A percentile compares a stretch with the other conserved stretches of the same genome.
Conservation (phyloP, 2,329 filamentous ascomycete species). For the Sporothrix humicola region DNA sequence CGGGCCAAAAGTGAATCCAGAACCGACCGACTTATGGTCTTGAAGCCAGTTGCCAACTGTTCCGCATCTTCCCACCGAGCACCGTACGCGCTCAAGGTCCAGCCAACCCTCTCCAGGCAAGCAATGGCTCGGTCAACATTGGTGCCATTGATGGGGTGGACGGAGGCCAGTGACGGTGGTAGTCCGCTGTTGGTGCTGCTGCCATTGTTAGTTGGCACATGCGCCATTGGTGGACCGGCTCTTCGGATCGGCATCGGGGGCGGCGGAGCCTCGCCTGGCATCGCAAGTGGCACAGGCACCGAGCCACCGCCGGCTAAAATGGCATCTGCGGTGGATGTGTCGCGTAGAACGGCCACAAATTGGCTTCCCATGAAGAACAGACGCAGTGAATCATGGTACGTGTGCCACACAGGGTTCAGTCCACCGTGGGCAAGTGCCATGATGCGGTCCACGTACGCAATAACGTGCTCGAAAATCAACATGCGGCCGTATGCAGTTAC, state of each 20-base stretch:
- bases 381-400: slow-evolving; percentile 85
- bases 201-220: not conserved
- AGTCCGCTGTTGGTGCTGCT: slow-evolving; percentile 34
- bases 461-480: slow-evolving; percentile 83
- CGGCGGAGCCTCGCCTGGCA: slow-evolving; percentile 55
- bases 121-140: slow-evolving; percentile 62
- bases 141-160: slow-evolving; percentile 44
- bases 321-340: slow-evolving; percentile 56
- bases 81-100: slow-evolving; percentile 62
- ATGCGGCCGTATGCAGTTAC: slow-evolving; percentile 78
- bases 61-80: slow-evolving; percentile 64
- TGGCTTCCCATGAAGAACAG: slow-evolving; percentile 76
- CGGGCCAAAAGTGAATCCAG: slow-evolving; percentile 52
- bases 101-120: slow-evolving; percentile 60
- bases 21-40: slow-evolving; percentile 54
- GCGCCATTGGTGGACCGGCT: slow-evolving; percentile 26
- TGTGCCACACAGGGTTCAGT: slow-evolving; percentile 70
- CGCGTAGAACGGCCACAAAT: slow-evolving; percentile 64
- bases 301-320: slow-evolving; percentile 56
- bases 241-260: slow-evolving; percentile 58
- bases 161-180: slow-evolving; percentile 2
- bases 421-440: slow-evolving; percentile 68
- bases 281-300: slow-evolving; percentile 52
- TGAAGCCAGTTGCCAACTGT: slow-evolving; percentile 60
- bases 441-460: slow-evolving; percentile 79